These are phyloP conservation scores for Acidomyces sp. DNA, from an alignment of 495 filamentous ascomycete species.

Conservation along the genomic window DNA sequence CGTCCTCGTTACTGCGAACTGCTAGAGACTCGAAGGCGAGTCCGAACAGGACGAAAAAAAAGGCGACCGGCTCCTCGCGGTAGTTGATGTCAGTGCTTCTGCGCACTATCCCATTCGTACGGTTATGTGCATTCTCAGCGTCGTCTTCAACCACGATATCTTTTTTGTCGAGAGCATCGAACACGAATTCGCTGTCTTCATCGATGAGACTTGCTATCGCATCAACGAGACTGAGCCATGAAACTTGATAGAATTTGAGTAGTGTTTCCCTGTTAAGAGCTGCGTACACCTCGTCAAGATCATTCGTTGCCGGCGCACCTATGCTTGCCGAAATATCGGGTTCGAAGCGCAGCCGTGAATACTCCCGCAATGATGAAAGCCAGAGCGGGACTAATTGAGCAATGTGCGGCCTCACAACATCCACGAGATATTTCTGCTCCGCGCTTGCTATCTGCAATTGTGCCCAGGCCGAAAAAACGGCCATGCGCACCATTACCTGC, in stretches of 20 bases:
- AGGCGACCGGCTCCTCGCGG: slow-evolving; percentile 91
- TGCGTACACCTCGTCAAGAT: slow-evolving; percentile 81
- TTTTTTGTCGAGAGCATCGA: slow-evolving; percentile 89
- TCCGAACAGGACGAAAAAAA: slow-evolving; percentile 97
- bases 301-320: slow-evolving; percentile 51
- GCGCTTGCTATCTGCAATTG: slow-evolving; percentile 91
- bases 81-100: slow-evolving; percentile 74
- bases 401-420: slow-evolving; percentile 84
- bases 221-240: slow-evolving; percentile 92
- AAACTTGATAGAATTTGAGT: slow-evolving; percentile 91
- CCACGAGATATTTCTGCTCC: slow-evolving; percentile 77
- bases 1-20: slow-evolving; percentile 57
- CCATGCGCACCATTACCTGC: slow-evolving; percentile 94
- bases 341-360: slow-evolving; percentile 85
- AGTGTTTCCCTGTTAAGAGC: slow-evolving; percentile 89
- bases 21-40: slow-evolving; percentile 92
- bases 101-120: slow-evolving; percentile 25
- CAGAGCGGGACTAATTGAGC: slow-evolving; percentile 79
- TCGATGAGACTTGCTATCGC: slow-evolving; percentile 96
- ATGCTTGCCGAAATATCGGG: slow-evolving; percentile 86
- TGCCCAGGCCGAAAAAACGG: slow-evolving; percentile 97
- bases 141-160: slow-evolving; percentile 30
- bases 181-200: slow-evolving; percentile 93
- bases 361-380: slow-evolving; percentile 86
- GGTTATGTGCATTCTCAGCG: not conserved